Conservation (phyloP, 2,329 filamentous ascomycete species). For the Dothideomycetidae sp. region DNA sequence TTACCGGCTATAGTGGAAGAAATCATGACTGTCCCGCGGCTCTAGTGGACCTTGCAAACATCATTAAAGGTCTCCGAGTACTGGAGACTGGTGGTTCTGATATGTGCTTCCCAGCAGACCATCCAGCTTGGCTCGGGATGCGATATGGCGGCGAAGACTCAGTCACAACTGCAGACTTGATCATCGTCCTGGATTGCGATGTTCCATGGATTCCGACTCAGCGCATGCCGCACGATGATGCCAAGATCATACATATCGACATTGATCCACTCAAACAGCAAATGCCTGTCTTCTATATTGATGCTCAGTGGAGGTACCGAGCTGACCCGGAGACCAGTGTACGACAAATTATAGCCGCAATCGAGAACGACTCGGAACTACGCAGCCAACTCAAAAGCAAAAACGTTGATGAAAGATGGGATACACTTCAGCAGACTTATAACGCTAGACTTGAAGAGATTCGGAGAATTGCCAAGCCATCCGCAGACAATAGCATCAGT, state of each 20-base stretch:
- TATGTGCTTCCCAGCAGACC: constrained; percentile 65
- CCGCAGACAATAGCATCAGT: constrained; percentile 47
- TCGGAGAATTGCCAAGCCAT: constrained; percentile 41
- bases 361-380: constrained; percentile 36
- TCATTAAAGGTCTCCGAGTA: constrained; percentile 53
- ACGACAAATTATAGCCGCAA: constrained; percentile 51
- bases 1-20: constrained; percentile 58
- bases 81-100: constrained; percentile 65
- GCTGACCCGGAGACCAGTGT: constrained; percentile 43
- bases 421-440: constrained; percentile 44
- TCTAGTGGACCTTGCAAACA: constrained; percentile 53
- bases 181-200: constrained; percentile 76
- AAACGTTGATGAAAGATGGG: constrained; percentile 35
- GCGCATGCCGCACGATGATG: constrained; percentile 41
- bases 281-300: constrained; percentile 45
- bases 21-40: constrained; percentile 49
- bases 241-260: constrained; percentile 51
- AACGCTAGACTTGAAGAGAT: constrained; percentile 46
- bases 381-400: constrained; percentile 27
- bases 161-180: constrained; percentile 66
- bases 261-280: constrained; percentile 52
- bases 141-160: constrained; percentile 59
- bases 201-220: constrained; percentile 87
- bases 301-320: constrained; percentile 37
- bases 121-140: constrained; percentile 46